Base-by-base conservation (phyloP, 441 rosid species). In the Gossypium trilobum region DNA sequence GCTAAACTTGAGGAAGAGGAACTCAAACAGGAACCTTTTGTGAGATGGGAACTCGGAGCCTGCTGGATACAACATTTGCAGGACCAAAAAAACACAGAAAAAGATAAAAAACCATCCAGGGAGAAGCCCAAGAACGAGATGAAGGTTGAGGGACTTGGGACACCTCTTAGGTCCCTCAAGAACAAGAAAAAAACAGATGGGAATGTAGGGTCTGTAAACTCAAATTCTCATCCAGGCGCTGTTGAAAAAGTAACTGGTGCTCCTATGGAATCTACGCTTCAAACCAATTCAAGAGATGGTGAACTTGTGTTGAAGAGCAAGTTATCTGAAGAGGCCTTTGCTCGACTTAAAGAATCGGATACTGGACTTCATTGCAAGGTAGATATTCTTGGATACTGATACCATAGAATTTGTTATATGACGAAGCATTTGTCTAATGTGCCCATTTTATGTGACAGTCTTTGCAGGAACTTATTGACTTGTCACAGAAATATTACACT, bases 81-180 rank as follows among this genome's bases (percentile, higher is more conserved):
- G 82, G 93, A 88, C 70, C 88, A 82, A 76, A 88, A 82, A 55
- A 90, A 82, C 82, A 74, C 89, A 22, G 97, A 90, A 62, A 93
- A 95, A 61, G 95, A 91, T 71, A 91, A 93, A 83, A 93, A 95
- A 68, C 72, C 76, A 65, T 74, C 84, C 25, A 72, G 29, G 74
- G 94, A 90, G 78, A 95, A 87, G 83, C 76, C 83, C 77, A 93
- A 87, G 87, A 86, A 77, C 73, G 98, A 93, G 78, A 83, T 95
- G 91, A 91, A 93, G 83, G 94, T 95, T 64, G 97, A 95, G 89
- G 99, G 99, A 74, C 98, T 95, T 60, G 98, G 99, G 62, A 90
- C 84, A 68, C 93, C 99, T 73, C 99, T 95, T 52, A 87, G 85
- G 79, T 89, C 95, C 63, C 95, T 95, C 71, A 92, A 84, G 81